A percentile compares a stretch with the other conserved stretches of the same genome.
phyloP scores from a whole-genome alignment of 2,329 filamentous ascomycete species.

The Triangularia setosa region DNA sequence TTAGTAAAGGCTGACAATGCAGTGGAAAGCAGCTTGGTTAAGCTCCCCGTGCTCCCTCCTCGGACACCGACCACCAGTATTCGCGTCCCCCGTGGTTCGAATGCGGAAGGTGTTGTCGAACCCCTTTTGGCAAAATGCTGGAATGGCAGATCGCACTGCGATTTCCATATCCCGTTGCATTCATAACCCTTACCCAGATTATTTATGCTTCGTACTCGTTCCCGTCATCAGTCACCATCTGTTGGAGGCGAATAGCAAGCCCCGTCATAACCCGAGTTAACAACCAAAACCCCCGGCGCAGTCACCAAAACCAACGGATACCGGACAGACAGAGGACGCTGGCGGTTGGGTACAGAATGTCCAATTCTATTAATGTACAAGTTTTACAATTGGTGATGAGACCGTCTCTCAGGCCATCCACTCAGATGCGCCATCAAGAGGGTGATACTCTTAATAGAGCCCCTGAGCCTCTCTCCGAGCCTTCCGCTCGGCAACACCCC shows the following conservation, averaged over 20 bases:
- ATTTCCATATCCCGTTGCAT: not conserved
- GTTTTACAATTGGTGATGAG: slow-evolving; percentile 20
- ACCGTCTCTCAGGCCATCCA: not conserved
- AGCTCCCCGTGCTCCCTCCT: slow-evolving; percentile 7
- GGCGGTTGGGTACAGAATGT: not conserved
- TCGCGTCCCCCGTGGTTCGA: not conserved
- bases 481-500: slow-evolving; percentile 72
- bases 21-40: slow-evolving; percentile 6
- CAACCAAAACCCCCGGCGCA: no score
- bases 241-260: not conserved
- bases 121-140: not conserved
- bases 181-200: not conserved
- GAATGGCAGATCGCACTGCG: not conserved
- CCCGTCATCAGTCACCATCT: not conserved
- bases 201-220: not conserved
- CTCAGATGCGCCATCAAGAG: not conserved
- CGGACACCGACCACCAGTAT: not conserved
- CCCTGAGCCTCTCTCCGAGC: slow-evolving; percentile 47
- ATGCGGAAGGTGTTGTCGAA: slow-evolving; percentile 3
- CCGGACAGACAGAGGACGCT: not conserved
- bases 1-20: slow-evolving; percentile 25
- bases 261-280: not conserved
- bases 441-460: slow-evolving; percentile 16
- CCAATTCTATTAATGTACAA: slow-evolving; percentile 22
- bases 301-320: no score